Base-by-base conservation (phyloP, 805 yeast species). In the Suhomyces vadensis region DNA sequence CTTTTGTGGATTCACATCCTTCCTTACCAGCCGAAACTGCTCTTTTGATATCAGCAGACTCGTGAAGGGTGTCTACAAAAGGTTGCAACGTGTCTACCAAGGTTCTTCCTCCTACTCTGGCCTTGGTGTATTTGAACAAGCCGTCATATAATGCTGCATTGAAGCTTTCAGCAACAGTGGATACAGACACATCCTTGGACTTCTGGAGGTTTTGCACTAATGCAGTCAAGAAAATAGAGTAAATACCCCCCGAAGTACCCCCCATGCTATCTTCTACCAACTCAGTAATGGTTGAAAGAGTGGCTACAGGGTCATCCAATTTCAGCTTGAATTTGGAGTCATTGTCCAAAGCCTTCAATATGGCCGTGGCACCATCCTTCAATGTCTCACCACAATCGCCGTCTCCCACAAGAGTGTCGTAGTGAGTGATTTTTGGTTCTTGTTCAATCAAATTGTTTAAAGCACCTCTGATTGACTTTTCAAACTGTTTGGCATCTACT, bases 301-400 rank as follows among this genome's bases (percentile, higher is more conserved):
- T 79, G 41, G 81, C 71, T 13, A 78, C 81, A 3, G 78, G 82
- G 50, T 79, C 84, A 13, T 56, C 38, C 31, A 75, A 52, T 6
- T 47, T 41, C 33, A 56, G 45, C 22, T 43, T 42, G 38, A 64
- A 61, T n/a, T 63, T 64, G 6, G 63, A 53, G 21, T 63, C 61
- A 14, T 57, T 41, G 7, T 72, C 67, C 37, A 88, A 65, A 16
- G 81, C 79, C 8, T 74, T 67, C 35, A 81, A 63, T 35, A 91
- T 77, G 1, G 87, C 90, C 43, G 82, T 75, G 22, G 90, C 94
- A 31, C 97, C 98, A 19, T 80, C 76, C 10, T 82, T 87, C 48
- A 91, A 69, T 1, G 97, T 91, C 56, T 88, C 94, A 31, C 98
- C 98, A 67, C 97, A 91, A 61, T 91, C 98, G 55, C 98, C 98